A percentile compares a stretch with the other conserved stretches of the same genome.
Conservation (phyloP, 1,284 basidiomycete genomes). For the Flammula alnicola region DNA sequence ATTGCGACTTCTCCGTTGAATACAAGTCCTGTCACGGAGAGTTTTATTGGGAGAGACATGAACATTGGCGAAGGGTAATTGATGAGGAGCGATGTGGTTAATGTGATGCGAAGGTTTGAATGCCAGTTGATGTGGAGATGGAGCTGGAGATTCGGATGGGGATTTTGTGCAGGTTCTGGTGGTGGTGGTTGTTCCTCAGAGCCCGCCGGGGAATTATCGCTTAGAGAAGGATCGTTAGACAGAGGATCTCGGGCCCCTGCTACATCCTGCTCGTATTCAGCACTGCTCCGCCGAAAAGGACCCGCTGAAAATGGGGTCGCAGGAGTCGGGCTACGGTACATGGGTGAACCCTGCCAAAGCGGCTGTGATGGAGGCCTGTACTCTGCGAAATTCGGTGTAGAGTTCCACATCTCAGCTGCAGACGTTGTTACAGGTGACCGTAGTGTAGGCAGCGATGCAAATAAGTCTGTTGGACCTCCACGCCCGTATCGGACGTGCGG, state of each 20-base stretch:
- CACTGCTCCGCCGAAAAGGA: constrained; percentile 24
- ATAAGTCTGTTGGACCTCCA: constrained; percentile 59
- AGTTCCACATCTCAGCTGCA: constrained; percentile 52
- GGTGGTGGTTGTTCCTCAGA: constrained; percentile 21
- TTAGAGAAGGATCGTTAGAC: constrained; percentile 20
- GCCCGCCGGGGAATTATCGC: constrained; percentile 23
- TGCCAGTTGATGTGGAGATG: constrained; percentile 79
- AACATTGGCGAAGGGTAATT: constrained; percentile 95
- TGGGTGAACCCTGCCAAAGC: constrained; percentile 39
- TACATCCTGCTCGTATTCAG: constrained; percentile 16
- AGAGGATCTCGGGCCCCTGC: constrained; percentile 10
- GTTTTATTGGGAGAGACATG: constrained; percentile 94
- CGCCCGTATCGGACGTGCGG: constrained; percentile 73
- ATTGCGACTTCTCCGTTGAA: constrained; percentile 89
- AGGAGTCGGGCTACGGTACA: constrained; percentile 44
- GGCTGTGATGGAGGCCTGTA: constrained; percentile 33
- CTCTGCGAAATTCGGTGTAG: constrained; percentile 42
- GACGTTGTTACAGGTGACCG: constrained; percentile 36
- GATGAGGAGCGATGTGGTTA: constrained; percentile 93
- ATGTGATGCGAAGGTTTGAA: constrained; percentile 78
- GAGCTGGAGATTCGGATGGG: constrained; percentile 73
- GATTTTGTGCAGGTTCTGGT: constrained; percentile 35
- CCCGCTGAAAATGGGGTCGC: constrained; percentile 41
- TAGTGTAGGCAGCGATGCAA: constrained; percentile 56
- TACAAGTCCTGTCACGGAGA: constrained; percentile 87